Percentiles rank a stretch among this genome's conserved stretches.
These are phyloP conservation scores for Neonectria coccinea DNA, from an alignment of 2,329 filamentous ascomycete genomes.

Conservation along the genomic window DNA sequence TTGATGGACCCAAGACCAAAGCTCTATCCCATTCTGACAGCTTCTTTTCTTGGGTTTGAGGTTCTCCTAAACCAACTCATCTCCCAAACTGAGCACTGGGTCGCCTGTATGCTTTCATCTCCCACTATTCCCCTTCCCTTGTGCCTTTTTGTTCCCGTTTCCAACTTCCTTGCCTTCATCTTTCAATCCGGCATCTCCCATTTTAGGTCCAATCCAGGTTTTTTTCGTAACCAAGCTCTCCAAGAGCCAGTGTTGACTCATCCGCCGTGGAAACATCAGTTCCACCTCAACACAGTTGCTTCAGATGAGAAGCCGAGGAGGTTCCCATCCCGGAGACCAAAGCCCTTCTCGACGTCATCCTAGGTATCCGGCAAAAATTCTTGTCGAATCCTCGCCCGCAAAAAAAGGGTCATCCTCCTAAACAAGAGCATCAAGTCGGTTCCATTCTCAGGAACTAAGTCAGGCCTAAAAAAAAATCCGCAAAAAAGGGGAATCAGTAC, in stretches of 20 bases:
- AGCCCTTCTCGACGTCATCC: slow-evolving; percentile 6
- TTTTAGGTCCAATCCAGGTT: slow-evolving; percentile 8
- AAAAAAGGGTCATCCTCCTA: slow-evolving; percentile 8
- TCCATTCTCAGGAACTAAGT: slow-evolving; percentile 12
- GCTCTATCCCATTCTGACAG: background rate
- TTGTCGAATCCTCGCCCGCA: slow-evolving; percentile 5
- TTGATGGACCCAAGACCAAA: background rate
- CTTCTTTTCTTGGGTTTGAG: background rate
- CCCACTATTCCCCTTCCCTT: slow-evolving; percentile 2
- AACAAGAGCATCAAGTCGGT: slow-evolving; percentile 9
- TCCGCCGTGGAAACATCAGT: background rate
- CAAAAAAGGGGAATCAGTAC: slow-evolving; percentile 25
- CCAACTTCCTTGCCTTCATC: slow-evolving; percentile 3
- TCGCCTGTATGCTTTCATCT: background rate
- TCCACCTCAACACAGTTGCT: background rate
- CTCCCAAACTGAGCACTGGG: background rate
- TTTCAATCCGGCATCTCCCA: slow-evolving; percentile 4
- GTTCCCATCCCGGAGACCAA: background rate
- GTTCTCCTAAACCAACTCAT: background rate
- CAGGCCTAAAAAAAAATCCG: slow-evolving; percentile 17
- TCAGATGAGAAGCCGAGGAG: background rate
- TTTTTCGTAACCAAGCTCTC: slow-evolving; percentile 3
- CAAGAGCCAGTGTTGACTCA: slow-evolving; percentile 8
- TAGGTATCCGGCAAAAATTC: slow-evolving; percentile 11
- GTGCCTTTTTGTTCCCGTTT: slow-evolving; percentile 12